phyloP scores from a whole-genome alignment of 1,139 yeast genomes.

The Suhomyces bribrorum region DNA sequence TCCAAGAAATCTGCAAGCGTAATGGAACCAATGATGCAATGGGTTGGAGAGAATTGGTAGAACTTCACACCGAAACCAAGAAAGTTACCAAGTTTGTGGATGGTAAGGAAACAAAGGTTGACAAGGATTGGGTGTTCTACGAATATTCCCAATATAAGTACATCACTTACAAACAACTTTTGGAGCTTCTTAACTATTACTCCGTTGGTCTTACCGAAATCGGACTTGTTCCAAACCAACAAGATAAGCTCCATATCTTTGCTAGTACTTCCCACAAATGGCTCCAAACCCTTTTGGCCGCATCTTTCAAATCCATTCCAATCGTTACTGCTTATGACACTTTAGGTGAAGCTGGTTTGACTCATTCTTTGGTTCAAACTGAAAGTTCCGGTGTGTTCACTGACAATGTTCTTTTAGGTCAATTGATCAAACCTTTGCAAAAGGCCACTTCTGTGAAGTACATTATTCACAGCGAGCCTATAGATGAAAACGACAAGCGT shows the following conservation, averaged over 20 bases:
- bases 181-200: constrained; percentile 48
- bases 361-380: constrained; percentile 82
- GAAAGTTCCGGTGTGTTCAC: constrained; percentile 77
- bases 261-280: constrained; percentile 85
- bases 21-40: constrained; percentile 58
- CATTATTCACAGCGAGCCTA: constrained; percentile 69
- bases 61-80: constrained; percentile 76
- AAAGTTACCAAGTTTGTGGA: constrained; percentile 72
- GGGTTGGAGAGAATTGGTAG: constrained; percentile 79
- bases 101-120: constrained; percentile 69
- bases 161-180: constrained; percentile 62
- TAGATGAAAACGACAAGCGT: constrained; percentile 66
- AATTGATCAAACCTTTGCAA: constrained; percentile 71
- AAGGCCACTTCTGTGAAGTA: constrained; percentile 62
- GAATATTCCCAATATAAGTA: constrained; percentile 75
- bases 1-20: constrained; percentile 62
- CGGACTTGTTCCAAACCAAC: constrained; percentile 68
- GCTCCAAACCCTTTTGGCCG: constrained; percentile 86
- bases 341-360: constrained; percentile 87
- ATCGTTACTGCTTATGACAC: constrained; percentile 97
- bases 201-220: constrained; percentile 76
- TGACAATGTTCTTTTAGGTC: constrained; percentile 69
- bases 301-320: constrained; percentile 76
- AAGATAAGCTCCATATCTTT: constrained; percentile 74
- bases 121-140: constrained; percentile 85